These are phyloP conservation scores for Eucalyptus albens DNA, from an alignment of 345 rosid species.

Conservation along the genomic window DNA sequence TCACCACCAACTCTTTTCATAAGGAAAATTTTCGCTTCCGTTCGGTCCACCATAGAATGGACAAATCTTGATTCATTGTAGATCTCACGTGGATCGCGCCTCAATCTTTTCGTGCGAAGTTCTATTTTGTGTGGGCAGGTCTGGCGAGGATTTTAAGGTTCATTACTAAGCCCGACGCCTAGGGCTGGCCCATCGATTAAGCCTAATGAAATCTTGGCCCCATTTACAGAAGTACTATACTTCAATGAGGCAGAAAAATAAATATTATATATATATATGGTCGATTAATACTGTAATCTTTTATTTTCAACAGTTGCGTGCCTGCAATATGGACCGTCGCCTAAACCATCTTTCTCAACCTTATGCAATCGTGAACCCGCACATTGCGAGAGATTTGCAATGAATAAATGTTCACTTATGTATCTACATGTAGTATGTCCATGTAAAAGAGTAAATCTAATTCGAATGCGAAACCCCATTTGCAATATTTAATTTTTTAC, in stretches of 20 bases:
- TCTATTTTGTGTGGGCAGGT: background rate
- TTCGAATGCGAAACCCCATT: background rate
- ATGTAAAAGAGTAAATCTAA: background rate
- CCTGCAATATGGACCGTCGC: background rate
- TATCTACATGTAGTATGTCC: background rate
- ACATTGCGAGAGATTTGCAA: background rate
- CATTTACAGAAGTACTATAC: background rate
- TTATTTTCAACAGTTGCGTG: background rate
- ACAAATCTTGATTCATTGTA: background rate
- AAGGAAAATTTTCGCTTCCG: background rate
- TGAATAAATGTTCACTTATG: background rate
- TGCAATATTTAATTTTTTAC: background rate
- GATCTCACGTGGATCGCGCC: background rate
- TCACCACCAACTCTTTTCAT: background rate
- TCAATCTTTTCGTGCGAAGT: background rate
- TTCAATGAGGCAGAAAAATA: background rate
- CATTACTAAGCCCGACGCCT: background rate
- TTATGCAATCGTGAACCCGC: background rate
- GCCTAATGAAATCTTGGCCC: background rate
- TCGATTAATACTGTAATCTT: background rate
- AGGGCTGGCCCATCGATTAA: background rate
- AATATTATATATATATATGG: background rate
- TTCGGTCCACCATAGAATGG: background rate
- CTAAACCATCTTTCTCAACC: background rate
- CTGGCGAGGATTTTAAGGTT: background rate